Evolutionary conservation across 345 rosid genomes (phyloP), one percentile per base, ranked within the genome.

Genomic region (Ailanthus altissimus): DNA sequence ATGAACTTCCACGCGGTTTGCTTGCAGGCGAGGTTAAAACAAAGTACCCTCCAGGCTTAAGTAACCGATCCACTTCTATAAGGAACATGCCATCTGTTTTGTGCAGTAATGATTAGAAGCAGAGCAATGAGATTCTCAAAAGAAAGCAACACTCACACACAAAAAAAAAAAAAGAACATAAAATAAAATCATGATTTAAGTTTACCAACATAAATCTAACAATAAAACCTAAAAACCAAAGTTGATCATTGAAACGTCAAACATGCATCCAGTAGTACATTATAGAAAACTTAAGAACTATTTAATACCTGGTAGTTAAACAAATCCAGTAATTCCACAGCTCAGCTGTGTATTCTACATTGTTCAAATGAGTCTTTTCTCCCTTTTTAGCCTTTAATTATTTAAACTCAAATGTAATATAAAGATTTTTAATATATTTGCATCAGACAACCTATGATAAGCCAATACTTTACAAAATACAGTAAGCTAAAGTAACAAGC

Each of bases 41-140:
- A 87, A 96, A 94, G 80, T 91, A 96, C 49, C 98, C 99, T 58
- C 99, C 98, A 11, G 99, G 99, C 88, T 84, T 94, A 57, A 96
- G 90, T 56, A 94, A 82, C 59, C 99, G 97, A 83, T 96, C 98
- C 78, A 90, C 90, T 91, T 96, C 99, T 74, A 96, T 77, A 64
- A 96, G 97, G 75, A 96, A 81, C 81, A 89, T 82, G 51, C 97
- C 99, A 83, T 92, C 99, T 96, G 90, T 79, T 77, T 74, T 51
- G 69, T 32, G 58, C 76, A 74, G 60, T 42, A 43, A 78, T 32
- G 1, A 69, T 84, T 81, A 84, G 79, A 76, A 59, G 76, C 32
- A 60, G 43, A 38, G 16, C 58, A 63, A 23, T 25, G 9, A 25
- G 13, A 74, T 58, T 77, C 51, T 57, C 49, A 50, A n/a, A 71